phyloP scores from a whole-genome alignment of 768 basidiomycete genomes.

The Mycena leptocephala region DNA sequence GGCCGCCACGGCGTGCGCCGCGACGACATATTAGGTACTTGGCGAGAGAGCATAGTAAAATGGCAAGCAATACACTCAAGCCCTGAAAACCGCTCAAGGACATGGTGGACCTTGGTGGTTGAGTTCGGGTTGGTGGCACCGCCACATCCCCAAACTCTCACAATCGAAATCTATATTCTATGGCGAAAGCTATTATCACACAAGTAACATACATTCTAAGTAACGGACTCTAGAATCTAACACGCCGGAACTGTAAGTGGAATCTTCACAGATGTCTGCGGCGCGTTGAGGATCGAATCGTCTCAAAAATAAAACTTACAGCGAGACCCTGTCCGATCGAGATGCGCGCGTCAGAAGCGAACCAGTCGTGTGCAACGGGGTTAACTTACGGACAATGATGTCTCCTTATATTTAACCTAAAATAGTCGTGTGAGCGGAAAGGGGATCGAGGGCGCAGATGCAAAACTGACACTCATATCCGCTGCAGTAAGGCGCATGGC shows the following conservation, averaged over 20 bases:
- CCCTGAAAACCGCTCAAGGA: background rate
- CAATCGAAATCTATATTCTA: background rate
- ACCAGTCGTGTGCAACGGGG: background rate
- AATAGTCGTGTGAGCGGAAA: background rate
- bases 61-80: background rate
- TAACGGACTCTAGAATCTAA: slow-evolving; percentile 45
- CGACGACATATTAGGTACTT: background rate
- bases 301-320: slow-evolving; percentile 53
- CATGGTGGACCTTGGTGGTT: background rate
- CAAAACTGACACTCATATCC: slow-evolving; percentile 84
- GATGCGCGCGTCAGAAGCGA: slow-evolving; percentile 8
- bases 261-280: slow-evolving; percentile 75
- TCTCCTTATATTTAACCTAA: slow-evolving; percentile 89
- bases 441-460: background rate
- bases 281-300: slow-evolving; percentile 56
- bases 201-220: background rate
- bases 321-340: slow-evolving; percentile 66
- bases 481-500: slow-evolving; percentile 94
- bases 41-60: background rate
- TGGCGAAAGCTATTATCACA: slow-evolving; percentile 12
- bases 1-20: background rate
- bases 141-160: background rate
- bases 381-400: slow-evolving; percentile 85
- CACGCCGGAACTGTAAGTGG: slow-evolving; percentile 91
- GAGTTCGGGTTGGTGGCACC: no score